phyloP scores from a whole-genome alignment of 2,329 filamentous ascomycete genomes.

The Arachnomyces sp. region DNA sequence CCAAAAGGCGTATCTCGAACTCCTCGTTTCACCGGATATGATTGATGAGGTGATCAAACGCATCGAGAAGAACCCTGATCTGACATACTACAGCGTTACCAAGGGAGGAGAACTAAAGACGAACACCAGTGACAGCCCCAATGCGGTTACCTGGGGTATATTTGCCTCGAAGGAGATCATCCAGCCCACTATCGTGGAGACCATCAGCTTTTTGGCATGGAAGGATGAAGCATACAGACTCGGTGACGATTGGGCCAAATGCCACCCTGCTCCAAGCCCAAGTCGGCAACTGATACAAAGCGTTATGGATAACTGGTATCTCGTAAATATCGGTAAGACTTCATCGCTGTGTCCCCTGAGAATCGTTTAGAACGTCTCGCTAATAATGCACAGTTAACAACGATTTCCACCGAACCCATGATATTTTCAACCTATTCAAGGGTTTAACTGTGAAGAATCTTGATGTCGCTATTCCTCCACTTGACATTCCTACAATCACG shows the following conservation, averaged over 20 bases:
- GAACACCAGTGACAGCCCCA: slow-evolving; percentile 78
- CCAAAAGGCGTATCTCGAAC: slow-evolving; percentile 93
- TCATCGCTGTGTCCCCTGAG: background rate
- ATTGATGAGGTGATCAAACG: slow-evolving; percentile 69
- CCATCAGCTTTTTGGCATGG: slow-evolving; percentile 95
- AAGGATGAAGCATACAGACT: slow-evolving; percentile 95
- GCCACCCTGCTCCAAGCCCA: slow-evolving; percentile 67
- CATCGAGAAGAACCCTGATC: slow-evolving; percentile 67
- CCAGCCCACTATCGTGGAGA: slow-evolving; percentile 99
- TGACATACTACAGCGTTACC: slow-evolving; percentile 93
- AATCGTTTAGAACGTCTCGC: slow-evolving; percentile 20
- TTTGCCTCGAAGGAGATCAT: slow-evolving; percentile 98
- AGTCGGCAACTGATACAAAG: slow-evolving; percentile 72
- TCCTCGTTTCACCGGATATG: slow-evolving; percentile 74
- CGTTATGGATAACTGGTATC: slow-evolving; percentile 84
- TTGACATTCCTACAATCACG: too few species aligned
- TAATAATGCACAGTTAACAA: slow-evolving; percentile 67
- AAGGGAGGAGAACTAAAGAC: slow-evolving; percentile 74
- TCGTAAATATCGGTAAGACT: slow-evolving; percentile 82
- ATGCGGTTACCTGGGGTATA: slow-evolving; percentile 98
- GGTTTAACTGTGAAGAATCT: slow-evolving; percentile 49
- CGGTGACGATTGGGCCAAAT: slow-evolving; percentile 89
- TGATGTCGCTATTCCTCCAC: slow-evolving; percentile 17
- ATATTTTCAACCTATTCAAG: slow-evolving; percentile 80
- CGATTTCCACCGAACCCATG: slow-evolving; percentile 79